Conservation (phyloP, 768 basidiomycete species). For the Boletus sp. region DNA sequence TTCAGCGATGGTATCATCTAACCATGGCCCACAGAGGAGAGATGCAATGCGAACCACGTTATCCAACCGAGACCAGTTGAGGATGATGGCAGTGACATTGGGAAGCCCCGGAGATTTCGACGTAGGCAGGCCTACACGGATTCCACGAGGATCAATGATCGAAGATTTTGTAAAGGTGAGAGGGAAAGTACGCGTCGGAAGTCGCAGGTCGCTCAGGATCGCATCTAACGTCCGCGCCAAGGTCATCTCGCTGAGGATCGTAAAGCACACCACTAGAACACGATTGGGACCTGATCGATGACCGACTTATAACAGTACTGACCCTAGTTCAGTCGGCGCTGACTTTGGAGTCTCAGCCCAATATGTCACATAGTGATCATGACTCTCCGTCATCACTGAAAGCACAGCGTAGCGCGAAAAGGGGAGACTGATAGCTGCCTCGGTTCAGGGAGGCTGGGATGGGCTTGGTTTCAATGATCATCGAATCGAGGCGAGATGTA, state of each 20-base stretch:
- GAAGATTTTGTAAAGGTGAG: slow-evolving; percentile 13
- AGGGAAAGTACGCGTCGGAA: slow-evolving; percentile 15
- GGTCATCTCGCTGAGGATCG: slow-evolving; percentile 4
- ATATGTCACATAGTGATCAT: not conserved
- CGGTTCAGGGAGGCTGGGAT: too few relatives aligned
- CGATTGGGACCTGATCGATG: not conserved
- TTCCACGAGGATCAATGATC: not conserved
- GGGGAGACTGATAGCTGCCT: not conserved
- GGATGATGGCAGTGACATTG: slow-evolving; percentile 53
- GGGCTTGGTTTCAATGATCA: not conserved
- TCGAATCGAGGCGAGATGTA: slow-evolving; percentile 2
- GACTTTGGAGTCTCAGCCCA: not conserved
- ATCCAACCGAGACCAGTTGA: slow-evolving; percentile 65
- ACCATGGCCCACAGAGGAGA: slow-evolving; percentile 44
- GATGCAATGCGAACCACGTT: slow-evolving; percentile 58
- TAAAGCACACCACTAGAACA: not conserved
- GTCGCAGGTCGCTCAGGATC: slow-evolving; percentile 12
- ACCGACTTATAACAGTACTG: not conserved
- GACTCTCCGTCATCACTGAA: not conserved
- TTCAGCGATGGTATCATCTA: slow-evolving; percentile 44
- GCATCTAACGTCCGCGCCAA: slow-evolving; percentile 3
- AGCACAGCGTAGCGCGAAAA: not conserved
- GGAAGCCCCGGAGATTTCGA: slow-evolving; percentile 16
- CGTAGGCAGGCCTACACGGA: slow-evolving; percentile 12
- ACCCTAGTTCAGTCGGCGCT: slow-evolving; percentile 2